Percentiles rank a stretch among this genome's conserved stretches.
phyloP scores from a whole-genome alignment of 192 early-diverging fungal genomes.

The Umbelopsis isabellina region DNA sequence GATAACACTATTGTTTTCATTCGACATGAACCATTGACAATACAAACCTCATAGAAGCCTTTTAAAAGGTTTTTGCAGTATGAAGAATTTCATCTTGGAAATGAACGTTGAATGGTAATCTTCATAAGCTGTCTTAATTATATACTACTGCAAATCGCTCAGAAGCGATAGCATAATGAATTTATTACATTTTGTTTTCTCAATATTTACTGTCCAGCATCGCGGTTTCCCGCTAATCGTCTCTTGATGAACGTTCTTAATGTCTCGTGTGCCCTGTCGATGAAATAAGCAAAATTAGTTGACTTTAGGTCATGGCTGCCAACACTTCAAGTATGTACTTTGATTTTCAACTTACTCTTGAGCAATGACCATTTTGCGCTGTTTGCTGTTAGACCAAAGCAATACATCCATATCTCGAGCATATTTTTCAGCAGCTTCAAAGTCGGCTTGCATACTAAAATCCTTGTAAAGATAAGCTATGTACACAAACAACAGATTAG shows the following conservation, averaged over 20 bases:
- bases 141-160: no score
- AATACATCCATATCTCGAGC: slow-evolving; percentile 76
- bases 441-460: slow-evolving; percentile 73
- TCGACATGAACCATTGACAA: no score
- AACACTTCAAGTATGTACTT: no score
- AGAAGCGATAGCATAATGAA: no score
- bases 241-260: slow-evolving; percentile 39
- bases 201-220: not conserved
- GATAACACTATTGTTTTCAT: no score
- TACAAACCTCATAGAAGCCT: no score
- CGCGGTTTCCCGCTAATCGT: slow-evolving; percentile 5
- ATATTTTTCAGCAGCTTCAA: slow-evolving; percentile 73
- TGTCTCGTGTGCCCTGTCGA: slow-evolving; percentile 36
- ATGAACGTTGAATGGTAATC: no score
- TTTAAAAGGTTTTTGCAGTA: no score
- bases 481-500: not conserved
- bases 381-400: slow-evolving; percentile 75
- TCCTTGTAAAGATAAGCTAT: slow-evolving; percentile 74
- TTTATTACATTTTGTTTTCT: no score
- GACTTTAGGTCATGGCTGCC: not conserved
- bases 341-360: slow-evolving; percentile 44
- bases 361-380: slow-evolving; percentile 73
- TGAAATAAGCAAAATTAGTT: not conserved
- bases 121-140: no score
- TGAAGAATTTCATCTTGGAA: no score